Evolutionary conservation across 2,329 filamentous ascomycete genomes (phyloP), one percentile per base, ranked within the genome.

Genomic region (Sarocladium strictum): DNA sequence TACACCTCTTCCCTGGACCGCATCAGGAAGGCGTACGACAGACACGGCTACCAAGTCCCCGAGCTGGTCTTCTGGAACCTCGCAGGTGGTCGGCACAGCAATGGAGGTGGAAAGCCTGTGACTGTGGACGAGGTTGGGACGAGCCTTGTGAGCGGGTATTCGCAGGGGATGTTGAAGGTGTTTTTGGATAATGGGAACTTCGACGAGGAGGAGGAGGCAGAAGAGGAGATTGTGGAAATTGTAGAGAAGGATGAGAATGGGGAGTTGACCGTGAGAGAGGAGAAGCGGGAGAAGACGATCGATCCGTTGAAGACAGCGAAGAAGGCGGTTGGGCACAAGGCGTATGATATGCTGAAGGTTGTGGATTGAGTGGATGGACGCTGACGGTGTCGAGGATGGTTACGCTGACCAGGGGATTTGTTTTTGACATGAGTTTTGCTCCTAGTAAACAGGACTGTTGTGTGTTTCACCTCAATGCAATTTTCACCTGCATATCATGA

Each of bases 51-150:
- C 59, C 74, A 81, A 55, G 70, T 84, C 66, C 81, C 81, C 0
- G 72, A 80, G 62, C 65, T 85, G n/a, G 69, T 84, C 2, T 84
- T 81, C 63, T 84, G 80, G 81, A 82, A 83, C 60, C 67, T 84
- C 17, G 77, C 78, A 0, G 75, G 72, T 9, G 69, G 70, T 0
- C 57, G 60, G n/a, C 59, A 60, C 2, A 61, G 64, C 60, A 26
- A 65, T 60, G 27, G 11, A 21, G 54, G 15, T 7, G 26, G 3
- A 1, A 83, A 81, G 66, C 78, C 78, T 1, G 74, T 78, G 3
- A 72, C 65, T 1, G 69, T 68, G n/a, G 68, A 70, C 1, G 67
- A 78, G 52, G 56, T 64, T 35, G 75, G 76, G 23, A 77, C 75
- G 3, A 69, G 72, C 37, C 60, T 83, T 24, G 76, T 82, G n/a